A percentile compares a stretch with the other conserved stretches of the same genome.
Evolutionary conservation across 257 asterid species (phyloP).

Genomic region (Galeopsis tetrahit): DNA sequence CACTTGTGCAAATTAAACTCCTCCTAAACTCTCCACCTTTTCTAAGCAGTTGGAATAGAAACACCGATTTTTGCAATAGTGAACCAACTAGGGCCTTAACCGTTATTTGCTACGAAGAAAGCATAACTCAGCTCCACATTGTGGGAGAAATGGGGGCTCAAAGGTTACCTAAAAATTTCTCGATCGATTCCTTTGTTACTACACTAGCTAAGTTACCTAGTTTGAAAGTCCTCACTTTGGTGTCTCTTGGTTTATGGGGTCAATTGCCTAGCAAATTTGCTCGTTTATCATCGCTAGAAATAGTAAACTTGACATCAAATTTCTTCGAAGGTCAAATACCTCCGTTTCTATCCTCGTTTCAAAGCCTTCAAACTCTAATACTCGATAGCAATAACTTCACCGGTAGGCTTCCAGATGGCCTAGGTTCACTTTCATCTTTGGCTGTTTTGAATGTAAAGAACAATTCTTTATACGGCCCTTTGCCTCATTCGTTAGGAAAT

Average conservation of each 20-base stretch:
- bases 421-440: slow-evolving; percentile 61
- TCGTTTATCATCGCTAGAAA: slow-evolving; percentile 69
- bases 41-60: slow-evolving; percentile 46
- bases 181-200: slow-evolving; percentile 62
- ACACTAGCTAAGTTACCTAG: slow-evolving; percentile 57
- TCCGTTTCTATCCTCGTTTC: slow-evolving; percentile 45
- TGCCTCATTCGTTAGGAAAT: slow-evolving; percentile 59
- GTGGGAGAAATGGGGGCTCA: slow-evolving; percentile 48
- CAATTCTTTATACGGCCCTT: slow-evolving; percentile 60
- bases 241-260: slow-evolving; percentile 90
- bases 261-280: slow-evolving; percentile 52
- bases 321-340: slow-evolving; percentile 67
- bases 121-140: slow-evolving; percentile 83
- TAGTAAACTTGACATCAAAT: slow-evolving; percentile 81
- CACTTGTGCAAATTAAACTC: slow-evolving; percentile 55
- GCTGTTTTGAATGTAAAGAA: slow-evolving; percentile 67
- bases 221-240: slow-evolving; percentile 78
- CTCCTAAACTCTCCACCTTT: slow-evolving; percentile 58
- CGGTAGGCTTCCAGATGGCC: slow-evolving; percentile 56
- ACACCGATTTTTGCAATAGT: slow-evolving; percentile 65
- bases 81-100: slow-evolving; percentile 60
- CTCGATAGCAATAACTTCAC: slow-evolving; percentile 69
- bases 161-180: slow-evolving; percentile 64
- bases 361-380: slow-evolving; percentile 64
- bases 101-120: slow-evolving; percentile 72